These are phyloP conservation scores for Phaeophleospora eucalypticola DNA, from an alignment of 2,329 filamentous ascomycete species.

Conservation along the genomic window DNA sequence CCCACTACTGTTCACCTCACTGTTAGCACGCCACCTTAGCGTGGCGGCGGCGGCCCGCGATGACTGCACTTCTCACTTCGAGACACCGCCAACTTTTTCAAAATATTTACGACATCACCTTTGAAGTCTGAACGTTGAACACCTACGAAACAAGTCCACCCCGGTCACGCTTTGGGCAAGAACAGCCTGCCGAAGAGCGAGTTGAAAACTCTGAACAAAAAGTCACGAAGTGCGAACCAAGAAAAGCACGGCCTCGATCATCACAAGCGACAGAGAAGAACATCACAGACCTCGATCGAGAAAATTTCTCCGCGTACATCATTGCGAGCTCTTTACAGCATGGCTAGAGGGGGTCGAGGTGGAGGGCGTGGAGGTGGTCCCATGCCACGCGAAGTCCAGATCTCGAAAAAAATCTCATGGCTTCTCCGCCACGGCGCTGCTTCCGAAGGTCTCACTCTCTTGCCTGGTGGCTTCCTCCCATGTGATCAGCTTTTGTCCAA, in stretches of 20 bases:
- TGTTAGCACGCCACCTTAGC: not conserved
- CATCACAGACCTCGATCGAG: not conserved
- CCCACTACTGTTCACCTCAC: not conserved
- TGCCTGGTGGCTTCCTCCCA: slow-evolving; percentile 57
- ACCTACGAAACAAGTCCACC: too few relatives aligned
- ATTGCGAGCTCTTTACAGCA: not conserved
- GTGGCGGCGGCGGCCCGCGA: not conserved
- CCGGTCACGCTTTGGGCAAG: too few relatives aligned
- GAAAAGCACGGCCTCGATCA: too few relatives aligned
- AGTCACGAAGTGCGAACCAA: not conserved
- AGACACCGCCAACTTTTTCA: not conserved
- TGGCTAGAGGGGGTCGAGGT: not conserved
- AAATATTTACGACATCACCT: not conserved
- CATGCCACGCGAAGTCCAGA: slow-evolving; percentile 26
- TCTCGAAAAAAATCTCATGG: slow-evolving; percentile 38
- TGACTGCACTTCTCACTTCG: not conserved
- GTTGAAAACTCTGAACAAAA: not conserved
- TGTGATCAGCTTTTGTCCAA: slow-evolving; percentile 57
- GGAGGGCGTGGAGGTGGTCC: slow-evolving; percentile 13
- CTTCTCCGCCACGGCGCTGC: slow-evolving; percentile 60
- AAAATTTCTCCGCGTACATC: not conserved
- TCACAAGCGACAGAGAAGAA: not conserved
- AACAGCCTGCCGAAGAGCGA: not conserved
- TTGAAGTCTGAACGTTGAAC: too few relatives aligned
- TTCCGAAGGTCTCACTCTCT: slow-evolving; percentile 56